Evolutionary conservation across 208 protist species (phyloP).

Genomic region (Wallacemonas collosoma): DNA sequence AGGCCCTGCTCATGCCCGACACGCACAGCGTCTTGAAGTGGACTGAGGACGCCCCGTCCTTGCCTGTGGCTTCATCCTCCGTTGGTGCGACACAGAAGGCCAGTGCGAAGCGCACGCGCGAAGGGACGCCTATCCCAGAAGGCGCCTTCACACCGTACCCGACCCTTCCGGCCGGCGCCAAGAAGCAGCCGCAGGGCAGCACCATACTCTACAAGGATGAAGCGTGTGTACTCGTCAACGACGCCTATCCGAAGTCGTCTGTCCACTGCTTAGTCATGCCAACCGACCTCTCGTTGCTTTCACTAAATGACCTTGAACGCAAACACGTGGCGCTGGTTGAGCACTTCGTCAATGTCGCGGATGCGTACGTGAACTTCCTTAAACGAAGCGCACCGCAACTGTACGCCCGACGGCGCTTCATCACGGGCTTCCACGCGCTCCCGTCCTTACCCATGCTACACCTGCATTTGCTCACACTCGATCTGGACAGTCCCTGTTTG

Average conservation of each 20-base stretch:
- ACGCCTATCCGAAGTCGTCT: conserved; percentile 85
- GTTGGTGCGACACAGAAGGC: not conserved
- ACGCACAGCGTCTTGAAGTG: conserved; percentile 21
- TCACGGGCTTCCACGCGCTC: conserved; percentile 83
- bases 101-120: conserved; percentile 11
- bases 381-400: conserved; percentile 13
- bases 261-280: conserved; percentile 87
- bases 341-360: conserved; percentile 59
- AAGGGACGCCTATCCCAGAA: not conserved
- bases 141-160: conserved; percentile 57
- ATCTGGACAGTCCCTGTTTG: conserved; percentile 76
- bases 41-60: not conserved
- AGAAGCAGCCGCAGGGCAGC: conserved; percentile 41
- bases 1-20: conserved; percentile 33
- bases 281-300: conserved; percentile 58
- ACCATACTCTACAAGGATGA: conserved; percentile 77
- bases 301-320: conserved; percentile 53
- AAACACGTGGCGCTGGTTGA: conserved; percentile 53
- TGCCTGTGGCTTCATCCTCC: no score
- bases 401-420: conserved; percentile 47
- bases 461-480: conserved; percentile 83
- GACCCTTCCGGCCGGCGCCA: conserved; percentile 27
- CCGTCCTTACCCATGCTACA: conserved; percentile 87
- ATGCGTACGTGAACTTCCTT: conserved; percentile 60
- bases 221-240: conserved; percentile 77